Percentiles rank a stretch among this genome's conserved stretches.
phyloP scores from a whole-genome alignment of 2,329 filamentous ascomycete genomes.

The Ceratocystis papillata region DNA sequence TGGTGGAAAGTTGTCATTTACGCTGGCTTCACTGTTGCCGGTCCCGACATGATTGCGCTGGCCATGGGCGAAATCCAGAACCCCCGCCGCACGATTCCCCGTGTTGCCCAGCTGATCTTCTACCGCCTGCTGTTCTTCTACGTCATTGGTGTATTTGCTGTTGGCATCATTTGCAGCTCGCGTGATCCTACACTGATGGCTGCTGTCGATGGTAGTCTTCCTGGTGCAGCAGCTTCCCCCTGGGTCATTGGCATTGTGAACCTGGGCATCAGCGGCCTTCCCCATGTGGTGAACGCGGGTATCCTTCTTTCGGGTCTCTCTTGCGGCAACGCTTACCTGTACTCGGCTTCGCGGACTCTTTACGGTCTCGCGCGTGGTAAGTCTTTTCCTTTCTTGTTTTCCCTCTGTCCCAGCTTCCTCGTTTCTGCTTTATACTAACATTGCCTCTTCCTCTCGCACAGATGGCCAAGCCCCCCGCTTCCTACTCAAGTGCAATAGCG shows the following conservation, averaged over 20 bases:
- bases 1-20: conserved; percentile 48
- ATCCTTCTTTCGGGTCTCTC: conserved; percentile 34
- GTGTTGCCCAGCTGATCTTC: conserved; percentile 62
- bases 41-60: conserved; percentile 55
- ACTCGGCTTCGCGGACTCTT: conserved; percentile 41
- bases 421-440: conserved; percentile 9
- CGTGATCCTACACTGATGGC: conserved; percentile 38
- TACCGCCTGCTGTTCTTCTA: conserved; percentile 63
- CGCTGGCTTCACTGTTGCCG: conserved; percentile 57
- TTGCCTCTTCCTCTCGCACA: conserved; percentile 24
- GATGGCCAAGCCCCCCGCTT: conserved; percentile 42
- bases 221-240: conserved; percentile 48
- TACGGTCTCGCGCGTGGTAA: conserved; percentile 39
- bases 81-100: conserved; percentile 53
- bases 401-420: background rate
- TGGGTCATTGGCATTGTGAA: conserved; percentile 50
- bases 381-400: background rate
- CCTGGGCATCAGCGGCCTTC: conserved; percentile 48
- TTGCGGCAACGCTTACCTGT: conserved; percentile 43
- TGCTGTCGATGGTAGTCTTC: conserved; percentile 38
- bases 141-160: conserved; percentile 52
- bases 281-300: conserved; percentile 47
- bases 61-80: conserved; percentile 51
- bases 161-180: conserved; percentile 46
- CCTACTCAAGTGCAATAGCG: conserved; percentile 47